phyloP scores from a whole-genome alignment of 176 grass and related monocot species.

The Thinopyrum elongatum region DNA sequence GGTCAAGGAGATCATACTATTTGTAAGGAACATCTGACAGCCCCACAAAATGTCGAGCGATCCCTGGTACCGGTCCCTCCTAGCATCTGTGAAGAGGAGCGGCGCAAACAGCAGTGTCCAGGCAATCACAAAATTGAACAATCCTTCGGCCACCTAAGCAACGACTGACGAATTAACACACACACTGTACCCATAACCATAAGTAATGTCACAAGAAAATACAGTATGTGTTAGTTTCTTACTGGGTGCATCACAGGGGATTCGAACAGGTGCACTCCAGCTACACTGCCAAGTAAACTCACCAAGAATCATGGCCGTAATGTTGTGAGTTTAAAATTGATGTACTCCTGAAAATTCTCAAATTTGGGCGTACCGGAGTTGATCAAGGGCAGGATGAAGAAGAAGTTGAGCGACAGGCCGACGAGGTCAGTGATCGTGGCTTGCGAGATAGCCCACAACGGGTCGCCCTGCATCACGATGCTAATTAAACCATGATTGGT shows the following conservation, averaged over 20 bases:
- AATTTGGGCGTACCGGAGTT: slow-evolving; percentile 57
- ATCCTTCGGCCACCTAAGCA: slow-evolving; percentile 65
- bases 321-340: neutral
- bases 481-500: neutral
- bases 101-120: slow-evolving; percentile 92
- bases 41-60: slow-evolving; percentile 84
- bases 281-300: slow-evolving; percentile 59
- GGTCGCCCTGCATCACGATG: slow-evolving; percentile 64
- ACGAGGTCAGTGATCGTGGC: slow-evolving; percentile 67
- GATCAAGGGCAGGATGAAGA: slow-evolving; percentile 71
- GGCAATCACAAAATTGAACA: slow-evolving; percentile 88
- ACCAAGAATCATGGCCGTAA: slow-evolving; percentile 22
- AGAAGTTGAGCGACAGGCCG: slow-evolving; percentile 89
- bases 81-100: slow-evolving; percentile 67
- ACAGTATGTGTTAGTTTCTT: slow-evolving; percentile 20
- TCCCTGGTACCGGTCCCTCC: slow-evolving; percentile 70
- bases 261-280: slow-evolving; percentile 67
- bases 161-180: neutral
- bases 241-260: slow-evolving; percentile 85
- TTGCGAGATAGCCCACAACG: slow-evolving; percentile 70
- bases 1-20: slow-evolving; percentile 62
- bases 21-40: slow-evolving; percentile 97
- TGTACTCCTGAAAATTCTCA: neutral
- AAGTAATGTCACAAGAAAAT: neutral
- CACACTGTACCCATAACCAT: neutral